These are phyloP conservation scores for Knufia fluminis DNA, from an alignment of 2,329 filamentous ascomycete genomes.

Conservation along the genomic window DNA sequence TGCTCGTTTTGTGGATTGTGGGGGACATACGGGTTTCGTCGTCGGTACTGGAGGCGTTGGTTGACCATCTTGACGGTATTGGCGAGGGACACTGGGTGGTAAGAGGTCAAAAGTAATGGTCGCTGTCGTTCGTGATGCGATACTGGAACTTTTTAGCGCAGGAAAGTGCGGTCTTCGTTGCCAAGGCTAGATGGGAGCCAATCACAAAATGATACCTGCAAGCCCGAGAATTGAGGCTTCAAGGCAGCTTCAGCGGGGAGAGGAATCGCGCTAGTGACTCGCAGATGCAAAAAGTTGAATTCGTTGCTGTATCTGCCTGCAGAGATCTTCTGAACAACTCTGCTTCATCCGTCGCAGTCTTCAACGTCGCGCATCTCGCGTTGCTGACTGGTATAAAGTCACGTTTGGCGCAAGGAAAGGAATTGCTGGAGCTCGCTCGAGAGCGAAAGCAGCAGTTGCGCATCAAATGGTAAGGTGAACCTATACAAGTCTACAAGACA, in stretches of 20 bases:
- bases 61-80: slow-evolving; percentile 23
- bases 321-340: background rate
- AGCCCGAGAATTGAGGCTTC: no score
- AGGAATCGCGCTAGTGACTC: background rate
- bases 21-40: slow-evolving; percentile 66
- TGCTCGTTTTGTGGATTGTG: slow-evolving; percentile 16
- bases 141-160: no score
- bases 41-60: slow-evolving; percentile 47
- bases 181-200: slow-evolving; percentile 9
- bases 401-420: background rate
- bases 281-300: no score
- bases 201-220: slow-evolving; percentile 5
- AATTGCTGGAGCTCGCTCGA: background rate
- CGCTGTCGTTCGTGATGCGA: slow-evolving; percentile 15
- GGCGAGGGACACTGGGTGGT: slow-evolving; percentile 10
- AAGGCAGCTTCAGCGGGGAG: no score
- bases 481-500: slow-evolving; percentile 9
- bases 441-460: background rate
- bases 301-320: background rate
- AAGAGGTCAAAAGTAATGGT: slow-evolving; percentile 3
- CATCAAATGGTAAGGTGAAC: slow-evolving; percentile 21
- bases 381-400: background rate
- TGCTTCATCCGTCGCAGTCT: background rate
- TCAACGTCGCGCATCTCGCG: background rate
- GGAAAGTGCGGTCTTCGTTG: no score